These are phyloP conservation scores for Beauveria sp. DNA, from an alignment of 2,329 filamentous ascomycete genomes.

Conservation along the genomic window DNA sequence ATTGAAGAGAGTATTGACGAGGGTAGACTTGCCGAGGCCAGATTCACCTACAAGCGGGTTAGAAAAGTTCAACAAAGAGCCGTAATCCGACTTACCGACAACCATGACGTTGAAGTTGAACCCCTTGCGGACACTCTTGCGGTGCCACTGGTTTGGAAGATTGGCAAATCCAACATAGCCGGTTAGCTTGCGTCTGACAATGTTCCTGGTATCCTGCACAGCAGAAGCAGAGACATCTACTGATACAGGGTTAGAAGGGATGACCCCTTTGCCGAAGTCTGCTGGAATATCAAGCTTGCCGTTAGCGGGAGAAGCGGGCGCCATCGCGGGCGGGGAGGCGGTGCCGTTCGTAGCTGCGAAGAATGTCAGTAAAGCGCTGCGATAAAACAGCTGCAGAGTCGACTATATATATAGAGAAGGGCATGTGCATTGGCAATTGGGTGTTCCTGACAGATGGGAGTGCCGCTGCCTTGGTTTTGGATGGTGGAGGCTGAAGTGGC, in stretches of 20 bases:
- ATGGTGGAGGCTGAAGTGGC: neutral
- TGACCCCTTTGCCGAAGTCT: constrained; percentile 23
- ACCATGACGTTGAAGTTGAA: constrained; percentile 99
- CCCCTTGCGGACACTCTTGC: constrained; percentile 98
- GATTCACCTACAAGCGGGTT: constrained; percentile 73
- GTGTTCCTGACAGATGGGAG: constrained; percentile 28
- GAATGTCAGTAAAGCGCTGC: constrained; percentile 26
- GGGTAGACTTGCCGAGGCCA: constrained; percentile 95
- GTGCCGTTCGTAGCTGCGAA: constrained; percentile 38
- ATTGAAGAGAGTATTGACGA: constrained; percentile 99
- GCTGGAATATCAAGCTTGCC: constrained; percentile 29
- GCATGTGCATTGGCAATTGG: constrained; percentile 12
- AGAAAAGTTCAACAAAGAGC: neutral
- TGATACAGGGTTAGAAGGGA: constrained; percentile 27
- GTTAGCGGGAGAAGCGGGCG: constrained; percentile 32
- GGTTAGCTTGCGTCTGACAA: constrained; percentile 95
- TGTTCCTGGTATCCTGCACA: constrained; percentile 71
- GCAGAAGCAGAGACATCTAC: constrained; percentile 34
- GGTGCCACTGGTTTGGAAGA: constrained; percentile 98
- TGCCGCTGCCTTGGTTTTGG: neutral
- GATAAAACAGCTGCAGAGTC: neutral
- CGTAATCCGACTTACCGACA: constrained; percentile 62
- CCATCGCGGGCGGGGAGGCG: constrained; percentile 35
- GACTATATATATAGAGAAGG: neutral
- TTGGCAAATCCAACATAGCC: constrained; percentile 99